These are phyloP conservation scores for Brassica hybrid DNA, from an alignment of 441 rosid genomes.

Conservation along the genomic window DNA sequence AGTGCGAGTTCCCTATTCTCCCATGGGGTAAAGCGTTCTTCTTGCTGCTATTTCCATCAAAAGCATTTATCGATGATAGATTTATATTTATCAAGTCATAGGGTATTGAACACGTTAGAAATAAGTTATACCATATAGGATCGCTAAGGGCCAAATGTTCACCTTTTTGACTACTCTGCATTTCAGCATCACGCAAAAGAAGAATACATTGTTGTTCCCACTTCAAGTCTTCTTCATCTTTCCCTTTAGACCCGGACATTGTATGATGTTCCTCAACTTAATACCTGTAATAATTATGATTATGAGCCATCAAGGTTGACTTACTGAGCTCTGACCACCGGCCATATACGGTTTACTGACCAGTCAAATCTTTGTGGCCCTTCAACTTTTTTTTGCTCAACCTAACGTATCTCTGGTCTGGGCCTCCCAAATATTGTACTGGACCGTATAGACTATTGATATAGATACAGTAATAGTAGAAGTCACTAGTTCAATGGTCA, in stretches of 20 bases:
- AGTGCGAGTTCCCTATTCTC: constrained; percentile 77
- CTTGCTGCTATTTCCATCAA: background rate
- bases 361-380: constrained; percentile 43
- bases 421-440: constrained; percentile 40
- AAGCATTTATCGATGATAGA: background rate
- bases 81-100: constrained; percentile 20
- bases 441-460: constrained; percentile 35
- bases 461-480: constrained; percentile 32
- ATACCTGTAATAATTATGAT: constrained; percentile 29
- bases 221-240: constrained; percentile 35
- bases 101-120: constrained; percentile 10
- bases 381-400: constrained; percentile 23
- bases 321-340: constrained; percentile 36
- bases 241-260: constrained; percentile 42
- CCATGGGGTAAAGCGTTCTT: constrained; percentile 67
- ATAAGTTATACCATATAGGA: background rate
- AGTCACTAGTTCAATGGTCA: constrained; percentile 42
- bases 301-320: constrained; percentile 44
- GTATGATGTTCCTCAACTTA: constrained; percentile 32
- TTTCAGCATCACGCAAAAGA: constrained; percentile 37
- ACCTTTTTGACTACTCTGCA: constrained; percentile 22
- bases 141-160: constrained; percentile 26
- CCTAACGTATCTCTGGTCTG: constrained; percentile 44
- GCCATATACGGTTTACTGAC: constrained; percentile 37
- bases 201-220: constrained; percentile 35